Evolutionary conservation across 139 green algal genomes (phyloP).

Genomic region (Tetradesmus obliquus): DNA sequence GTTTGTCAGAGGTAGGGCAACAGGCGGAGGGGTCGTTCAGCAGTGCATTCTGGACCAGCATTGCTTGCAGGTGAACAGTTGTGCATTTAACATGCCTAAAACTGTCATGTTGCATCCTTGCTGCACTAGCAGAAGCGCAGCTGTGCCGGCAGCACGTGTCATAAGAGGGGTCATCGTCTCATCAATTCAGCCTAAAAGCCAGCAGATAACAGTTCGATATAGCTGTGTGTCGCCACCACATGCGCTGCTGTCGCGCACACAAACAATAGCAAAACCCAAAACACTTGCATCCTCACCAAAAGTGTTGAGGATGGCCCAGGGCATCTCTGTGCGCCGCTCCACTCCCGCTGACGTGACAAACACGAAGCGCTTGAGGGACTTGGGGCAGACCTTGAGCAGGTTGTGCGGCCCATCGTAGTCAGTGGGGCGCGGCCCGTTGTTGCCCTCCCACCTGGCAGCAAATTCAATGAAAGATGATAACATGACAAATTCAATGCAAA

Average conservation of each 20-base stretch:
- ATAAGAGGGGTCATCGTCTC: neutral
- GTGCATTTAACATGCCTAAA: too few species aligned
- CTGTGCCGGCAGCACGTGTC: neutral
- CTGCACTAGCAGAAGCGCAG: neutral
- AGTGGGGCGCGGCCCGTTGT: constrained; percentile 86
- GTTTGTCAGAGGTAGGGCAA: too few species aligned
- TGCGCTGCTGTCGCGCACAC: too few species aligned
- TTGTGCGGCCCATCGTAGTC: constrained; percentile 82
- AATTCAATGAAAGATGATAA: neutral
- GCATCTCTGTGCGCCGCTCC: constrained; percentile 75
- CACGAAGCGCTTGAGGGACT: constrained; percentile 85
- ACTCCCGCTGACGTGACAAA: constrained; percentile 91
- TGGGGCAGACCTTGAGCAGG: constrained; percentile 72
- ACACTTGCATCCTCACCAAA: constrained; percentile 76
- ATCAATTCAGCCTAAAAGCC: too few species aligned
- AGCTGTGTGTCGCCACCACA: too few species aligned
- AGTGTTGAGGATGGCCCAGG: constrained; percentile 91
- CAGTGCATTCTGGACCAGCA: too few species aligned
- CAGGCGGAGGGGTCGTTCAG: too few species aligned
- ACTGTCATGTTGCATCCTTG: neutral
- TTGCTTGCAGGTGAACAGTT: too few species aligned
- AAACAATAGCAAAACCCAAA: too few species aligned
- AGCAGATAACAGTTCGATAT: too few species aligned
- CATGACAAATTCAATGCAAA: neutral
- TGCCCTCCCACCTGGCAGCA: constrained; percentile 81